Evolutionary conservation across 2,329 filamentous ascomycete species (phyloP).

Genomic region (Aspergillus sp.): DNA sequence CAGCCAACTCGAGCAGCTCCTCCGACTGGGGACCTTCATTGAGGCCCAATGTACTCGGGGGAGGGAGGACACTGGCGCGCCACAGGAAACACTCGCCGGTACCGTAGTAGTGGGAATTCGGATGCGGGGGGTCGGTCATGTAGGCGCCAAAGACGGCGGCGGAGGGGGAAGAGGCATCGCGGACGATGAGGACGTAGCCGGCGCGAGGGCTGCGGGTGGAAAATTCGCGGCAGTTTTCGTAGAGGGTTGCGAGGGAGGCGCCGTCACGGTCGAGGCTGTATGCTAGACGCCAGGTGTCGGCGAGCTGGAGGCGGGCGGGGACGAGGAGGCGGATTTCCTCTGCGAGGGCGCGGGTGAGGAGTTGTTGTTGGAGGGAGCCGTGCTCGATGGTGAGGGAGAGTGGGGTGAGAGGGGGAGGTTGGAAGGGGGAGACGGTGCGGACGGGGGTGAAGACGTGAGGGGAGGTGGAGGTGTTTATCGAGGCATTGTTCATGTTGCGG

Average conservation of each 20-base stretch:
- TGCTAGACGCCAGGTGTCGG: constrained; percentile 77
- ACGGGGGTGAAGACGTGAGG: constrained; percentile 39
- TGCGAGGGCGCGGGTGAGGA: constrained; percentile 70
- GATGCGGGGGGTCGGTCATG: constrained; percentile 81
- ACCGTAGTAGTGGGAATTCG: constrained; percentile 80
- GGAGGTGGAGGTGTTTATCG: constrained; percentile 22
- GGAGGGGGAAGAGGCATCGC: constrained; percentile 53
- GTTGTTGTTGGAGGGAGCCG: constrained; percentile 50
- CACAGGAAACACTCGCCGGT: constrained; percentile 95
- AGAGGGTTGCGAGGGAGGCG: constrained; percentile 79
- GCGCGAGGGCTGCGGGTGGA: constrained; percentile 62
- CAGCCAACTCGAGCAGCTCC: constrained; percentile 45
- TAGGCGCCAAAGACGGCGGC: constrained; percentile 79
- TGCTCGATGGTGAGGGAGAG: constrained; percentile 37
- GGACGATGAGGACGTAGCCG: constrained; percentile 84
- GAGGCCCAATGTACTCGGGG: constrained; percentile 7
- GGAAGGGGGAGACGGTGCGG: constrained; percentile 71
- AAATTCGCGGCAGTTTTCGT: constrained; percentile 69
- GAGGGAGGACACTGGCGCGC: constrained; percentile 64
- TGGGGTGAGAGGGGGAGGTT: constrained; percentile 75
- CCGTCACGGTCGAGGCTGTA: constrained; percentile 93
- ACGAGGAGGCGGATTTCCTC: constrained; percentile 91
- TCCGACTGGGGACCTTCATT: constrained; percentile 19
- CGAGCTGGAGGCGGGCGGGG: constrained; percentile 78
- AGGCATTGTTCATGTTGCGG: constrained; percentile 13